These are phyloP conservation scores for Naegleria fowleri DNA, from an alignment of 208 protist genomes.

Conservation along the genomic window DNA sequence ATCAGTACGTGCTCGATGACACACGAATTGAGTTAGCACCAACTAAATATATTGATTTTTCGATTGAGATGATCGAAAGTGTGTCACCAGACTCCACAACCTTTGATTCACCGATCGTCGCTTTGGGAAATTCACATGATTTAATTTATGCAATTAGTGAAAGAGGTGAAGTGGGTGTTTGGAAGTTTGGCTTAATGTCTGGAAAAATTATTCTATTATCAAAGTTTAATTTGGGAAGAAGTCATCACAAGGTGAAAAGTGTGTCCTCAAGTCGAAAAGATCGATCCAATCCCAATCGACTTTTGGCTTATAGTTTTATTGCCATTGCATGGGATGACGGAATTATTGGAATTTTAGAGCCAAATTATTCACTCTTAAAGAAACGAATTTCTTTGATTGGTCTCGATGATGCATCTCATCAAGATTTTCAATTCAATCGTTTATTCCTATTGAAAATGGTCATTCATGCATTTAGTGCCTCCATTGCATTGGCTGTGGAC, in stretches of 20 bases:
- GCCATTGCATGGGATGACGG: background rate
- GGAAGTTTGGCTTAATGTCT: background rate
- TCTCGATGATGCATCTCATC: background rate
- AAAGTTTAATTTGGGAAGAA: background rate
- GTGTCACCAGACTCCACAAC: background rate
- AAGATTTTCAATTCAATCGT: background rate
- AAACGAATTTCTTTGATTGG: background rate
- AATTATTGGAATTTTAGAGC: background rate
- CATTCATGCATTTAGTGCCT: background rate
- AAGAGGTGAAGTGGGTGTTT: background rate
- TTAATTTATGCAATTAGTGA: background rate
- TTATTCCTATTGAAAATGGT: background rate
- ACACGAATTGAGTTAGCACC: too few relatives aligned
- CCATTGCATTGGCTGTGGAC: too few relatives aligned
- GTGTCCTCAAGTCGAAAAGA: background rate
- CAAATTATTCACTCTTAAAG: background rate
- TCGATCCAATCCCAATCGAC: background rate
- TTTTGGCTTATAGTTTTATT: background rate
- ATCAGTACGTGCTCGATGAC: too few relatives aligned
- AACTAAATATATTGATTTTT: background rate
- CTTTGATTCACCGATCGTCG: background rate
- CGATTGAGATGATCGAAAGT: background rate
- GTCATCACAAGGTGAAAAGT: background rate
- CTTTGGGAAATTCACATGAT: background rate
- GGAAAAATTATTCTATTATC: background rate